Conservation (phyloP, 352 stramenopile genomes). For the Hyaloperonospora brassicae region DNA sequence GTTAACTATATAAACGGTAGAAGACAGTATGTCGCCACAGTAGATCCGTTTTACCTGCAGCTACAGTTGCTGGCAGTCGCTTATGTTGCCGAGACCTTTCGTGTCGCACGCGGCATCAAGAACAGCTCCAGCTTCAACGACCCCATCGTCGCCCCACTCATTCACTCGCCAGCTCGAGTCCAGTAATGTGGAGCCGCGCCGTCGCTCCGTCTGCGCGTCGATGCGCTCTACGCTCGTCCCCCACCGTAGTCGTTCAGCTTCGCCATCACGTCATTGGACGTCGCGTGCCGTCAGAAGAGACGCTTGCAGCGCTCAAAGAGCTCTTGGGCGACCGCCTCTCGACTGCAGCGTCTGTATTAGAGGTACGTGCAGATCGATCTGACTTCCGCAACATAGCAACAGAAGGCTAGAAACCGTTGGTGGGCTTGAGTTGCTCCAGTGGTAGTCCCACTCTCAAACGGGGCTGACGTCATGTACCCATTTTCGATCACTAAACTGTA, state of each 20-base stretch:
- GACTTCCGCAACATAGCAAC: neutral
- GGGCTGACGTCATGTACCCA: neutral
- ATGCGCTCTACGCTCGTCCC: conserved; percentile 11
- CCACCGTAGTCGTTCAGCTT: conserved; percentile 12
- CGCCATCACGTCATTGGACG: conserved; percentile 20
- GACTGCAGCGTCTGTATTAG: conserved; percentile 45
- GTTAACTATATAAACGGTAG: too few species aligned
- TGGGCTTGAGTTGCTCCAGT: too few species aligned
- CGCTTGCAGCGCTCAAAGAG: conserved; percentile 39
- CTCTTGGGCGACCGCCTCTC: conserved; percentile 68
- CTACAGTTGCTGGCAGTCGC: neutral
- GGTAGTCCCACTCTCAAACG: too few species aligned
- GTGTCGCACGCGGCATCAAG: neutral
- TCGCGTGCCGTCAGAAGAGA: conserved; percentile 24
- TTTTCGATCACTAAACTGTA: neutral
- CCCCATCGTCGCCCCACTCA: too few species aligned
- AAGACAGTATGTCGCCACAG: too few species aligned
- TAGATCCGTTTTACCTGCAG: too few species aligned
- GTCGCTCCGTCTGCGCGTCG: conserved; percentile 16
- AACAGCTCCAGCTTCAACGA: too few species aligned
- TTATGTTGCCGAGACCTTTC: conserved; percentile 1
- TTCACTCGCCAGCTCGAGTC: too few species aligned
- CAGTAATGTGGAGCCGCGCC: conserved; percentile 28
- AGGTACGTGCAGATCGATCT: conserved; percentile 27
- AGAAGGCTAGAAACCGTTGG: too few species aligned